These are phyloP conservation scores for Grosmannia clavigera DNA, from an alignment of 2,329 filamentous ascomycete species.

Conservation along the genomic window DNA sequence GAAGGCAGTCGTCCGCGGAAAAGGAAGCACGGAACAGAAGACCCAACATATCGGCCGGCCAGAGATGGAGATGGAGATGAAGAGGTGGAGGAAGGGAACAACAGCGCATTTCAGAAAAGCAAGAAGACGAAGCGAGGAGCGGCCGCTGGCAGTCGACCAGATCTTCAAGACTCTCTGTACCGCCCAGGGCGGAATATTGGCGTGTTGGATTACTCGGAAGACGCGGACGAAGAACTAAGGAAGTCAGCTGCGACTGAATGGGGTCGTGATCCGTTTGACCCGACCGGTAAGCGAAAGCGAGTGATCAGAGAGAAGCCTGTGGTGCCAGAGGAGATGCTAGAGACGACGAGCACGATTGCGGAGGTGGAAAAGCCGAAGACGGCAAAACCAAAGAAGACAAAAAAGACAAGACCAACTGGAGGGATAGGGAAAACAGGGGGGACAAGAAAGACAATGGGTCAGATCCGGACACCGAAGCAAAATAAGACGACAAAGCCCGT, in stretches of 20 bases:
- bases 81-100: not conserved
- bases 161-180: not conserved
- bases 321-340: not conserved
- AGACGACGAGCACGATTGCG: too few relatives aligned
- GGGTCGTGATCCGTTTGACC: not conserved
- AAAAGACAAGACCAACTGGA: not conserved
- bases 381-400: not conserved
- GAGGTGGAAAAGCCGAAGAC: too few relatives aligned
- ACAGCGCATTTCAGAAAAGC: not conserved
- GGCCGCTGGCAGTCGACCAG: not conserved
- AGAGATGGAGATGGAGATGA: not conserved
- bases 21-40: not conserved
- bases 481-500: not conserved
- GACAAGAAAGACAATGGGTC: not conserved
- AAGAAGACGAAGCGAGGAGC: not conserved
- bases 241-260: conserved; percentile 1
- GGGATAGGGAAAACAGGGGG: not conserved
- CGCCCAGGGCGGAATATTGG: not conserved
- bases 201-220: conserved; percentile 1
- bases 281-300: not conserved
- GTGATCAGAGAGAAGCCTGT: conserved; percentile 33
- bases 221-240: conserved; percentile 7
- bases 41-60: not conserved
- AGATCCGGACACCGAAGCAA: too few relatives aligned
- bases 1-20: not conserved